Evolutionary conservation across 1,284 basidiomycete genomes (phyloP), one percentile per base, ranked within the genome.

Genomic region (Leccinum pachyderme): DNA sequence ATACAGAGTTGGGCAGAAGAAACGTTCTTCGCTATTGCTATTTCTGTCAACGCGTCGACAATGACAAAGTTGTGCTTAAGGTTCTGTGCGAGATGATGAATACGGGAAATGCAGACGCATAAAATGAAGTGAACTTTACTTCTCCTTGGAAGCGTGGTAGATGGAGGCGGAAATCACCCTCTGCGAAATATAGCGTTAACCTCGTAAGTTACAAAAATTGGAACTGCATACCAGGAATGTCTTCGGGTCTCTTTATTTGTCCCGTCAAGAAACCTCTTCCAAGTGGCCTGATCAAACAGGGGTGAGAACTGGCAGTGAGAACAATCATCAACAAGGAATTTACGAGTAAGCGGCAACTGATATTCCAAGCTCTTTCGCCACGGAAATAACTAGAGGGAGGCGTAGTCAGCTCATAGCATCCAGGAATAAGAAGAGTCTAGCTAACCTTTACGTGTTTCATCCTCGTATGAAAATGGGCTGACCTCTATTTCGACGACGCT

Each of bases 241-340:
- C 82, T 29, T 77, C 73, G 4, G 63, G 64, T 15, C 65, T 71
- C 63, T 78, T 78, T 62, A 79, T 76, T 39, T 71, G 69, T 11
- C 84, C 81, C 0, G 79, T 77, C 18, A 89, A 68, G 64, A 87
- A 78, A 1, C 86, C 86, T 46, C 75, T 72, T 8, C 82, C 83
- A 13, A 86, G 75, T 0, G 84, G 85, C 2, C 77, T 78, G 54
- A 25, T n/a, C 45, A 18, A 8, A 32, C 55, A 22, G 46, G 25
- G 37, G 43, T 33, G 44, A 47, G 44, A 13, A 35, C n/a, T 31
- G 15, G 5, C 3, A 39, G 8, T 22, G 5, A 31, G 25, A 37
- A 33, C 37, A 18, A 5, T 39, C n/a, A 1, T 9, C 22, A 13
- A 49, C 4, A n/a, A 32, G 41, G 22, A 28, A 29, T 72, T 37